A percentile compares a stretch with the other conserved stretches of the same genome.
These are phyloP conservation scores for Fraxinus pennsylvanica DNA, from an alignment of 257 asterid species.

Conservation along the genomic window DNA sequence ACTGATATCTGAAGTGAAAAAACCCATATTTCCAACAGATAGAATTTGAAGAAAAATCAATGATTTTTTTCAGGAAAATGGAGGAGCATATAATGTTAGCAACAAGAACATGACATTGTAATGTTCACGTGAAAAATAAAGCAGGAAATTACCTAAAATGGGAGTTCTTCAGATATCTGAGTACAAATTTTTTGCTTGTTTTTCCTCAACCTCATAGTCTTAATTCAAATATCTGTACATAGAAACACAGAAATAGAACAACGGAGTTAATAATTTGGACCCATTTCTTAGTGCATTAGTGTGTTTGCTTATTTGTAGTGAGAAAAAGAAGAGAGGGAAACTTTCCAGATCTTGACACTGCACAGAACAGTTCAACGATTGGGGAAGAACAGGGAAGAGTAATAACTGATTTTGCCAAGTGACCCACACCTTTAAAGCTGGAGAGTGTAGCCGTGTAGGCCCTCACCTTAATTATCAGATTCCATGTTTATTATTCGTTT, in stretches of 20 bases:
- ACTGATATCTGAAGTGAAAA: neutral
- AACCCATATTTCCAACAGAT: constrained; percentile 14
- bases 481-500: neutral
- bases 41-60: constrained; percentile 13
- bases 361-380: neutral
- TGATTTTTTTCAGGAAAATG: neutral
- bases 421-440: neutral
- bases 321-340: neutral
- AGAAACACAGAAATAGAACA: neutral
- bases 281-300: neutral
- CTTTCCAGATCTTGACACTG: neutral
- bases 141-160: constrained; percentile 31
- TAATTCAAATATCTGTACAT: neutral
- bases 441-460: neutral
- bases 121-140: neutral
- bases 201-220: neutral
- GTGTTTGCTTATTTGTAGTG: neutral
- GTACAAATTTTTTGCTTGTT: neutral
- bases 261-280: neutral
- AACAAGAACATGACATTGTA: neutral
- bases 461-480: neutral
- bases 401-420: neutral
- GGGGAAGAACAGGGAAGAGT: neutral
- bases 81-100: neutral
- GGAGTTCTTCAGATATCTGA: constrained; percentile 34